Conservation (phyloP, 202 grass and related monocot species). For the Carex arenaria region DNA sequence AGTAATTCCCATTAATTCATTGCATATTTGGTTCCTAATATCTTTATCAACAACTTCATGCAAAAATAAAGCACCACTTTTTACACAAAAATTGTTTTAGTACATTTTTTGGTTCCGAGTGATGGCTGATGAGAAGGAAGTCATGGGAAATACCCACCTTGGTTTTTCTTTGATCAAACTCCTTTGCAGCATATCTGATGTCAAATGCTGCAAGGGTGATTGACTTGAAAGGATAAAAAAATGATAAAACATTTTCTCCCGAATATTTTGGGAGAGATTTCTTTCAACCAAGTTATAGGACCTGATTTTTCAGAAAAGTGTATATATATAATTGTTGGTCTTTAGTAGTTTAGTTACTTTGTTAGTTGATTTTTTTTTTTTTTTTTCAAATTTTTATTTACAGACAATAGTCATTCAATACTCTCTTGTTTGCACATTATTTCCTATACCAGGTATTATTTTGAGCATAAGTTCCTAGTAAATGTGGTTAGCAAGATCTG, state of each 20-base stretch:
- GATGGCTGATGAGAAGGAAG: neutral
- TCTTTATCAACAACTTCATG: neutral
- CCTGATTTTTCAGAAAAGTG: neutral
- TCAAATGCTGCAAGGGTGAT: neutral
- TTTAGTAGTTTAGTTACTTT: neutral
- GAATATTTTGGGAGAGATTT: neutral
- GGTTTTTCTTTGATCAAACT: neutral
- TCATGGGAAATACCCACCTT: neutral
- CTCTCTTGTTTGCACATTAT: neutral
- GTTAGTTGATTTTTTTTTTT: neutral
- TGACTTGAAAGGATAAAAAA: neutral
- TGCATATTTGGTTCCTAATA: neutral
- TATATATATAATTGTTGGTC: neutral
- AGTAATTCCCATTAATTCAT: neutral
- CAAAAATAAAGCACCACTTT: neutral
- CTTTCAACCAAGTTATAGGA: neutral
- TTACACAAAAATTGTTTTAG: neutral
- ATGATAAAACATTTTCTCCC: neutral
- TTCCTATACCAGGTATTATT: constrained; percentile 72
- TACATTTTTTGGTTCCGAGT: neutral
- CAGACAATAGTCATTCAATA: neutral
- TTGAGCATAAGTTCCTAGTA: constrained; percentile 58
- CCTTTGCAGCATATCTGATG: neutral
- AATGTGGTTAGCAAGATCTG: constrained; percentile 83
- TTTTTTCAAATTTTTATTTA: neutral